Evolutionary conservation across 306 rosid genomes (phyloP).

Genomic region (Cyamopsis tetragonoloba): DNA sequence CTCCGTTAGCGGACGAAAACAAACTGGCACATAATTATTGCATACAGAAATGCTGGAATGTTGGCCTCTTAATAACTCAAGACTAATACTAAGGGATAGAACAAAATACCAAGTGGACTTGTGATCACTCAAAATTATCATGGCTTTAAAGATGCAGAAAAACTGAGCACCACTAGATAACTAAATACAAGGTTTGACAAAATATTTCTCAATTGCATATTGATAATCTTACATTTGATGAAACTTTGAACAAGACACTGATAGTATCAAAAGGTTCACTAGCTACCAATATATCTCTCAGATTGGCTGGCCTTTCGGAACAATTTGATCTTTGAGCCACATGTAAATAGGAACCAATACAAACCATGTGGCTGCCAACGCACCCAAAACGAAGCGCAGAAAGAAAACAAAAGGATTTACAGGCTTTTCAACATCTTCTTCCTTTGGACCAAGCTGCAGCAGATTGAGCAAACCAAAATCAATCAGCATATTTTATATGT

Average conservation of each 20-base stretch:
- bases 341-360: slow-evolving; percentile 82
- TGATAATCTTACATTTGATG: slow-evolving; percentile 19
- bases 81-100: background rate
- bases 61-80: background rate
- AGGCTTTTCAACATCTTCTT: slow-evolving; percentile 70
- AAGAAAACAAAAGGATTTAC: slow-evolving; percentile 54
- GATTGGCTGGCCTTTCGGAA: slow-evolving; percentile 84
- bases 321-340: slow-evolving; percentile 88
- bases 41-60: background rate
- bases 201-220: slow-evolving; percentile 4
- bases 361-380: slow-evolving; percentile 76
- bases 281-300: slow-evolving; percentile 34
- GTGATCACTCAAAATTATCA: background rate
- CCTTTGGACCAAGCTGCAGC: slow-evolving; percentile 96
- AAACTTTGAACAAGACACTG: slow-evolving; percentile 14
- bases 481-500: slow-evolving; percentile 18
- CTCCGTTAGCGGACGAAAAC: no score
- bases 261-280: slow-evolving; percentile 18
- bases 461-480: slow-evolving; percentile 21
- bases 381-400: slow-evolving; percentile 62
- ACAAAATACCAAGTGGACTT: background rate
- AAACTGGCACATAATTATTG: background rate
- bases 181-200: background rate
- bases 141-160: slow-evolving; percentile 7
- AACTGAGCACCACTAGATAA: slow-evolving; percentile 4